Conservation (phyloP, 1,139 yeast species). For the Wickerhamomyces sp. region DNA sequence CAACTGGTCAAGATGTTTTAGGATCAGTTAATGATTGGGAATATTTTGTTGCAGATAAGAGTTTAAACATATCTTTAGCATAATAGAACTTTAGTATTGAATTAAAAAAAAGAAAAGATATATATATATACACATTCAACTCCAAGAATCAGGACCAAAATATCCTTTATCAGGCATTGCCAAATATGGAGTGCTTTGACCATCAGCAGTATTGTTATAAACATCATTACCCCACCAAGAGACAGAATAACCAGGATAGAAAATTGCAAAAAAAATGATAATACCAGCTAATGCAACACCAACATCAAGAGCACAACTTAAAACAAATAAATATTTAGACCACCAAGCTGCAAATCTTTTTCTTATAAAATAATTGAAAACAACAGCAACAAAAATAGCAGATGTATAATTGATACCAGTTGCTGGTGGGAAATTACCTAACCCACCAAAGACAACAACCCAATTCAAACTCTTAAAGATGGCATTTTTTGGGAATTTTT, state of each 20-base stretch:
- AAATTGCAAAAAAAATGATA: constrained; percentile 41
- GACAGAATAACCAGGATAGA: constrained; percentile 29
- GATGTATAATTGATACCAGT: constrained; percentile 46
- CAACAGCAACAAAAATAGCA: constrained; percentile 43
- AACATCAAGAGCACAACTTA: constrained; percentile 54
- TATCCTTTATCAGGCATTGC: constrained; percentile 29
- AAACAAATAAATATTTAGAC: constrained; percentile 57
- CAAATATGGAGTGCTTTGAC: constrained; percentile 21
- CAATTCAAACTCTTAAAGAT: constrained; percentile 37
- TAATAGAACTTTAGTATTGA: not conserved
- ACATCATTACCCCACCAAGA: constrained; percentile 60
- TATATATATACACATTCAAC: not conserved
- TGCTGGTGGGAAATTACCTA: constrained; percentile 50
- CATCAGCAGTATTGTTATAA: constrained; percentile 24
- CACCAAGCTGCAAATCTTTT: constrained; percentile 55
- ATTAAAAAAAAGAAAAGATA: not conserved
- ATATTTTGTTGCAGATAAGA: constrained; percentile 5
- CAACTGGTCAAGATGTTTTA: not conserved
- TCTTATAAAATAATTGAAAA: constrained; percentile 48
- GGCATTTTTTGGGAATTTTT: constrained; percentile 43
- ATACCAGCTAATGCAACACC: constrained; percentile 50
- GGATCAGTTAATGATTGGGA: constrained; percentile 10
- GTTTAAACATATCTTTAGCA: constrained; percentile 8
- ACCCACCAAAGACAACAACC: constrained; percentile 48
- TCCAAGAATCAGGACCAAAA: constrained; percentile 35